Evolutionary conservation across 176 grass and related monocot genomes (phyloP), one percentile per base, ranked within the genome.

Genomic region (Otatea glauca): DNA sequence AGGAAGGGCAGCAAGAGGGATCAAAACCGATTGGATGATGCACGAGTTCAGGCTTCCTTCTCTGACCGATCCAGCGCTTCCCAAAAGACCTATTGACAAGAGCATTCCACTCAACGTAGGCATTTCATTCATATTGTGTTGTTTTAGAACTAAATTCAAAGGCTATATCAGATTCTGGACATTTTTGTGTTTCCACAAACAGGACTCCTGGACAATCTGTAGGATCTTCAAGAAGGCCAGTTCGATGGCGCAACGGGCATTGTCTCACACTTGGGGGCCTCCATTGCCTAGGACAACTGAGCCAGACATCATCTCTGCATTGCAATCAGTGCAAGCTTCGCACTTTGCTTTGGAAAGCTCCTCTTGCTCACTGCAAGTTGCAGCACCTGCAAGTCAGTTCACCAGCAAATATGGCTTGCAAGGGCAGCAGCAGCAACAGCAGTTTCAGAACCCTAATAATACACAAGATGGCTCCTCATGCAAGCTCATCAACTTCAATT

Each of bases 11-110:
- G 97, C 91, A 6, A 99, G 92, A 83, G 97, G 92, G 41, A 68
- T 88, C 70, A 99, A 99, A 87, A 99, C 97, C 0, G 97, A 99
- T 68, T 99, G 93, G 93, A 99, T 99, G 97, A 99, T 99, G 97
- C 97, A 99, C 7, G 97, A 99, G 68, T 99, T 99, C 66, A 93
- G 97, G 77, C 93, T 99, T 56, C 97, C 97, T 76, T 92, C 97
- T 0, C 88, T 88, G 18, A 58, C 84, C 0, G 92, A 96, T 73
- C 91, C 93, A 4, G 88, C 86, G 23, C 90, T 90, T 58, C 89
- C 81, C 20, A 96, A 89, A 72, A 83, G 82, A 53, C 84, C 88
- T 2, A 88, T 94, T 9, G 92, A 98, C 63, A 98, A 92, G 75
- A 92, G 85, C 73, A 99, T 99, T 80, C 88, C 90, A n/a, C 84